Base-by-base conservation (phyloP, 176 grass and related monocot species). In the Raddia guianensis region DNA sequence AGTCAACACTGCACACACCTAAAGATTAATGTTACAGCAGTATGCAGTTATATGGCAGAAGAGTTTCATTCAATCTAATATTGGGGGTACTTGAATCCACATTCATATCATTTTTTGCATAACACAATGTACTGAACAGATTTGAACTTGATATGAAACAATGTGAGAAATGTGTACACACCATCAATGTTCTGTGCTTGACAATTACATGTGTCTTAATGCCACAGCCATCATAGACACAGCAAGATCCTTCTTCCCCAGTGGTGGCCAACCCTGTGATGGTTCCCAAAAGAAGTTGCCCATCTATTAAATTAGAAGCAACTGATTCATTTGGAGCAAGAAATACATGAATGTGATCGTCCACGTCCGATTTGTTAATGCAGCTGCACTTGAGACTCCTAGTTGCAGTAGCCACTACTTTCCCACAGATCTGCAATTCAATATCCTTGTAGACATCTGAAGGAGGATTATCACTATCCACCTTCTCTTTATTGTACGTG, bases 281-380 rank as follows among this genome's bases (percentile, higher is more conserved):
- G 48, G 84, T 98, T 63, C 95, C 95, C 51, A 98, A 53, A 8
- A 84, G 84, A 79, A 80, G 35, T 76, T 50, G 45, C 33, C 55
- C 68, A 75, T 86, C 83, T 49, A 65, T 72, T 20, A 55, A 66
- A 88, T 80, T 56, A 85, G 76, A 65, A 46, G 63, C n/a, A 85
- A 54, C 74, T 4, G 34, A 57, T 52, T 89, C 85, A 84, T 89
- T 82, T 62, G 70, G 69, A 52, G 73, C 72, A 81, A 94, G 75
- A 91, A 85, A 98, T 21, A 98, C 87, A 91, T 98, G 95, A 79
- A 98, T 91, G 75, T 98, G 95, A 81, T 98, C 95, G 75, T 93
- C 88, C 6, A 12, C 49, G 55, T 75, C 84, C 0, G 55, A 72
- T 40, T 79, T 74, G 14, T 82, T 80, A 83, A 93, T 75, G 75